Base-by-base conservation (phyloP, 768 basidiomycete species). In the Cystofilobasidium bisporidii region DNA sequence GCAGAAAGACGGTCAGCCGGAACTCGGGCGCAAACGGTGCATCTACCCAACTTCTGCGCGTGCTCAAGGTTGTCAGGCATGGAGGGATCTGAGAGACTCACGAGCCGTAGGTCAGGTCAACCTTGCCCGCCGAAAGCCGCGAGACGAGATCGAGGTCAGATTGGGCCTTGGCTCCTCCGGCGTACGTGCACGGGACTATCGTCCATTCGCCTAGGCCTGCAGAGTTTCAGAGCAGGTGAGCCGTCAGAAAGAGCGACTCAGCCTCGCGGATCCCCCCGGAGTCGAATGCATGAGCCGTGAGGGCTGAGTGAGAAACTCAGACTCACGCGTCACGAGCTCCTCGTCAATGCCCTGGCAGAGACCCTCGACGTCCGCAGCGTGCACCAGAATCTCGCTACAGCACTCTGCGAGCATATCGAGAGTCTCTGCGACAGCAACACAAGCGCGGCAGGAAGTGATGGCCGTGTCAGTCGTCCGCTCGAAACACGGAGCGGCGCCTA, bases 331-430 rank as follows among this genome's bases (percentile, higher is more conserved):
- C 3, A 98, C 94, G 4, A 99, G 82, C 22, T 86, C 85, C 74
- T 90, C 84, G 76, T 99, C 96, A 67, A 98, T 92, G 1, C 96
- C 96, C 79, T 92, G 85, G 76, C 96, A 98, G 28, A 98, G 79
- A 0, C 96, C 96, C 77, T 99, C 96, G 12, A 99, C 93, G 71
- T 98, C 96, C n/a, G 96, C 96, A 0, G 96, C 94, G 77, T 99
- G 96, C 32, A 99, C 82, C 53, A 99, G 79, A 71, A 99, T 89
- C 75, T 98, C 96, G 71, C 92, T 92, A 81, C 91, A 96, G 75
- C 91, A 85, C 72, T 84, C 78, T 0, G 90, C 84, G 28, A 98
- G 78, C 71, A 86, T 72, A 71, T 85, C 83, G 63, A 98, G 82
- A 0, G 87, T 86, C 63, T 88, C 93, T 96, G 72, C 20, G 30